Conservation (phyloP, 1,284 basidiomycete species). For the Ceratobasidium sp. region DNA sequence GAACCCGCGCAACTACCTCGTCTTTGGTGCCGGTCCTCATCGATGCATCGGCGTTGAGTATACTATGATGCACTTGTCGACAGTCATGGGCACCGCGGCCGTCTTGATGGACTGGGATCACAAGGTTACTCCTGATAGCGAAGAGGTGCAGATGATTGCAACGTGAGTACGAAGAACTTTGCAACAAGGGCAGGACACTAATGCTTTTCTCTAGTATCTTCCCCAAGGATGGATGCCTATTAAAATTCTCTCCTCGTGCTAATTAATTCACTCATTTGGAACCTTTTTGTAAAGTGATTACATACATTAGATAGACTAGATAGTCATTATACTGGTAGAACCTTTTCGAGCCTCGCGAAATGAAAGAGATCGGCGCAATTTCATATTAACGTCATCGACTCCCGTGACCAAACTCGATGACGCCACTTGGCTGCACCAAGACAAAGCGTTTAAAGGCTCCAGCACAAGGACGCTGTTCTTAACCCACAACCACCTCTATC, state of each 20-base stretch:
- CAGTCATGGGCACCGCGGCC: constrained; percentile 86
- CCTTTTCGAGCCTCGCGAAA: not conserved
- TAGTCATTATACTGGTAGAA: not conserved
- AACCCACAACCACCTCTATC: not conserved
- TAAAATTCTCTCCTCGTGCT: constrained; percentile 75
- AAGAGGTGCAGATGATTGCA: constrained; percentile 90
- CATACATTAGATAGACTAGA: constrained; percentile 24
- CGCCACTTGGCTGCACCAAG: not conserved
- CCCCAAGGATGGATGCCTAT: constrained; percentile 89
- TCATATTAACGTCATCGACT: not conserved
- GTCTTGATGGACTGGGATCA: constrained; percentile 91
- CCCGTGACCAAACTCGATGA: constrained; percentile 1
- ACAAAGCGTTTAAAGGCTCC: constrained; percentile 4
- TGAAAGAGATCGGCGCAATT: not conserved
- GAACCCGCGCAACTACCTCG: constrained; percentile 94
- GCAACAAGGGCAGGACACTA: not conserved
- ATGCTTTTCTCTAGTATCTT: constrained; percentile 66
- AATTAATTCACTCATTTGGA: constrained; percentile 11
- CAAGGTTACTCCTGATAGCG: constrained; percentile 78
- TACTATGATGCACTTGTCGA: constrained; percentile 89
- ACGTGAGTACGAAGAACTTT: constrained; percentile 57
- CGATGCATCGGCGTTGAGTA: constrained; percentile 95
- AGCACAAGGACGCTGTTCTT: not conserved
- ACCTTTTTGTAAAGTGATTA: constrained; percentile 1
- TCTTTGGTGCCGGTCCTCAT: constrained; percentile 95